phyloP scores from a whole-genome alignment of 225 moss, liverwort and hornwort species.

The Bryum argenteum region DNA sequence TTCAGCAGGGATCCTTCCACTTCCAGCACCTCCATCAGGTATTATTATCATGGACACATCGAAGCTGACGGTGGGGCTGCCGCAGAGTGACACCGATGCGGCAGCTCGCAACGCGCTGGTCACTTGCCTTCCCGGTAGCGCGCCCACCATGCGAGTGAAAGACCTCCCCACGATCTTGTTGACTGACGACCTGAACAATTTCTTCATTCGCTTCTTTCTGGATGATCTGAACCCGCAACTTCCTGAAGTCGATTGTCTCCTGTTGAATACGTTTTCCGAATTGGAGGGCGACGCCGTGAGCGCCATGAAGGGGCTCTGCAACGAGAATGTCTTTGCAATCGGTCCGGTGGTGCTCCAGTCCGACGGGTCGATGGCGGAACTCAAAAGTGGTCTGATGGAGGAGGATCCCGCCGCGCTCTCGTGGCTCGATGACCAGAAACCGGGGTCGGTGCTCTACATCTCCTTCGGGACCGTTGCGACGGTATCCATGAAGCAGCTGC shows the following conservation, averaged over 20 bases:
- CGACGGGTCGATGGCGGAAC: not conserved
- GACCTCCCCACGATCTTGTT: conserved; percentile 35
- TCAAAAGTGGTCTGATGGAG: conserved; percentile 11
- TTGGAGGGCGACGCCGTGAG: conserved; percentile 32
- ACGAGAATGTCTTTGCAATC: conserved; percentile 2
- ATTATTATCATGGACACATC: not conserved
- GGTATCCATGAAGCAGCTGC: conserved; percentile 14
- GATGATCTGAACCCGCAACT: not conserved
- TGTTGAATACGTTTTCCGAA: conserved; percentile 20
- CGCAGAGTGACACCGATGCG: conserved; percentile 25
- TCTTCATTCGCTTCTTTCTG: conserved; percentile 3
- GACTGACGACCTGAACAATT: conserved; percentile 5
- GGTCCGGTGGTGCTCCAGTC: conserved; percentile 29
- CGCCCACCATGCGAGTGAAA: conserved; percentile 24
- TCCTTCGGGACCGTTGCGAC: conserved; percentile 24
- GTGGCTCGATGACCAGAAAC: conserved; percentile 23
- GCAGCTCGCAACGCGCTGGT: conserved; percentile 13
- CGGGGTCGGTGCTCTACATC: conserved; percentile 11
- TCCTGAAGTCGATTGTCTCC: conserved; percentile 1
- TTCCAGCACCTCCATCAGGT: conserved; percentile 19
- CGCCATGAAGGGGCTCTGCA: not conserved
- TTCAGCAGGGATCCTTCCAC: conserved; percentile 22
- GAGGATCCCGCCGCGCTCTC: conserved; percentile 12
- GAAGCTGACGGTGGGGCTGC: conserved; percentile 1
- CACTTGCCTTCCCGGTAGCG: conserved; percentile 18